Percentiles rank a stretch among this genome's conserved stretches.
Evolutionary conservation across 2,329 filamentous ascomycete genomes (phyloP).

Genomic region (Talaromyces sp.): DNA sequence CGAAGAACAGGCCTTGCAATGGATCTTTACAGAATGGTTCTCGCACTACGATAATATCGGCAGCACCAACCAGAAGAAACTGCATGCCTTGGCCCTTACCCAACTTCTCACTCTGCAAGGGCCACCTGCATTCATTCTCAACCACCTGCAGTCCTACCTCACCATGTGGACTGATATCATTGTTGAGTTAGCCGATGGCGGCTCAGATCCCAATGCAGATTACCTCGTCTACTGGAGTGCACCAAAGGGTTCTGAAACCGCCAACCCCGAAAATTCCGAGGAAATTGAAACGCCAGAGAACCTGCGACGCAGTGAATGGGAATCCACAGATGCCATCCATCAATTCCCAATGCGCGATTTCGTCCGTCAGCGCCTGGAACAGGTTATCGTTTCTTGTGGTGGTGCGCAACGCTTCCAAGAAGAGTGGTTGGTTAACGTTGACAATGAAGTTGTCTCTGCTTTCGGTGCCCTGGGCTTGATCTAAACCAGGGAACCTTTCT

Average conservation of each 20-base stretch:
- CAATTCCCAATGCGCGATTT: conserved; percentile 50
- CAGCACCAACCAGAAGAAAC: conserved; percentile 50
- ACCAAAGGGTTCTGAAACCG: conserved; percentile 23
- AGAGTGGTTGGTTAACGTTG: conserved; percentile 49
- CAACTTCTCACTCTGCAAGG: conserved; percentile 45
- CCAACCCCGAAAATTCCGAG: conserved; percentile 35
- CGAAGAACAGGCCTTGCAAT: conserved; percentile 41
- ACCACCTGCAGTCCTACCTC: conserved; percentile 50
- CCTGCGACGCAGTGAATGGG: conserved; percentile 44
- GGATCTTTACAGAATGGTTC: conserved; percentile 54
- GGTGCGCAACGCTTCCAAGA: conserved; percentile 46
- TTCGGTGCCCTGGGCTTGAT: conserved; percentile 44
- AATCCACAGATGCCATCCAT: conserved; percentile 45
- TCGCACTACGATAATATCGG: conserved; percentile 52
- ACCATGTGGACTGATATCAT: conserved; percentile 52
- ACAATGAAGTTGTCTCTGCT: conserved; percentile 43
- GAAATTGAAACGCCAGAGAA: conserved; percentile 46
- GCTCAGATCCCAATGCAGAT: conserved; percentile 43
- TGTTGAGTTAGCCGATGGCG: conserved; percentile 48
- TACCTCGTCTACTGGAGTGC: conserved; percentile 46
- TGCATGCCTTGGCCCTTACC: conserved; percentile 50
- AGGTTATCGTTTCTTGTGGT: conserved; percentile 43
- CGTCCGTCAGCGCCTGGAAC: conserved; percentile 44
- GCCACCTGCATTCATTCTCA: conserved; percentile 44
- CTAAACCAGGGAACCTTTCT: conserved; percentile 15